A percentile compares a stretch with the other conserved stretches of the same genome.
Conservation (phyloP, 148 eudicot species). For the Fagopyrum esculentum region DNA sequence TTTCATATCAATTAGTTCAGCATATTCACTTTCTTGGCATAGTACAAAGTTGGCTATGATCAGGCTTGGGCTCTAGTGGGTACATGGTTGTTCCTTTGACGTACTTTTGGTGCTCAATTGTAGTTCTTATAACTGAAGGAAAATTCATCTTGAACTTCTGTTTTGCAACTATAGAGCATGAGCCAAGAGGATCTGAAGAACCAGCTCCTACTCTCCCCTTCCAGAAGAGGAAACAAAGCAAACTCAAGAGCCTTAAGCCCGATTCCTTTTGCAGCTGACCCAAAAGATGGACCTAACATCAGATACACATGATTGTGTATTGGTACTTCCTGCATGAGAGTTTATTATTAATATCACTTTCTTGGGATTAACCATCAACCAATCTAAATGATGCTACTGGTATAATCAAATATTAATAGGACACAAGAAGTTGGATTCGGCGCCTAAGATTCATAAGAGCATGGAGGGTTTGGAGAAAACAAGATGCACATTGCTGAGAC, state of each 20-base stretch:
- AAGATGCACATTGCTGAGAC: no score
- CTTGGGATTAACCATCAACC: neutral
- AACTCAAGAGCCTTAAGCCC: conserved; percentile 94
- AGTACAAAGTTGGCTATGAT: conserved; percentile 75
- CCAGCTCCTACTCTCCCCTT: conserved; percentile 94
- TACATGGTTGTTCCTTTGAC: conserved; percentile 71
- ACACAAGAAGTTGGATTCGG: neutral
- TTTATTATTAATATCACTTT: neutral
- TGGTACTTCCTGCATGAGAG: conserved; percentile 67
- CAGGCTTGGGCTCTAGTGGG: conserved; percentile 76
- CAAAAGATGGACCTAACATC: conserved; percentile 93
- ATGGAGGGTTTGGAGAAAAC: neutral
- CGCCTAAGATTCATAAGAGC: neutral
- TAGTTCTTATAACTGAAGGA: conserved; percentile 37
- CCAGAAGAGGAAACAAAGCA: neutral
- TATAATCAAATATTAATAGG: neutral
- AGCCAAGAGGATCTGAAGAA: conserved; percentile 48
- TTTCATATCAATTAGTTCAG: no score
- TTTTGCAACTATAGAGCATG: conserved; percentile 57
- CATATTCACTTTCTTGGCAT: conserved; percentile 32
- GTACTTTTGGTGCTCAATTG: conserved; percentile 58
- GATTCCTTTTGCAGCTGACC: conserved; percentile 97
- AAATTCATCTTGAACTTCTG: conserved; percentile 33
- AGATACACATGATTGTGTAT: conserved; percentile 85
- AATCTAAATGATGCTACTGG: no score